Evolutionary conservation across 2,329 filamentous ascomycete species (phyloP), one percentile per base, ranked within the genome.

Genomic region (Monosporascus sp.): DNA sequence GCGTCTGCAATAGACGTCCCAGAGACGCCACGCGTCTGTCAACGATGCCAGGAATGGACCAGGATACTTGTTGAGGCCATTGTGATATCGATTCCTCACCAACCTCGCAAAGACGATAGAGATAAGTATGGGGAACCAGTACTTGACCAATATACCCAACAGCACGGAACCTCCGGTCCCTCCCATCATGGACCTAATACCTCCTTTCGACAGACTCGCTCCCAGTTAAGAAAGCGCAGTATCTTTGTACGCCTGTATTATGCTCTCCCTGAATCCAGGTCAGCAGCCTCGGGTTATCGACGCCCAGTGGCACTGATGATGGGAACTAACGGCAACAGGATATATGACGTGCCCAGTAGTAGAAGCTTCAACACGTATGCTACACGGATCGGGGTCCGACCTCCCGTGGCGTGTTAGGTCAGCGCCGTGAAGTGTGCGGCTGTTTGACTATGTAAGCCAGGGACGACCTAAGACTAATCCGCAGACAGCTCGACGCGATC

Each of bases 11-110:
- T 78, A 84, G 1, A 89, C 87, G 61, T 91, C 86, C 63, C 79
- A 78, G 57, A 91, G 82, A 20, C 89, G 78, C 88, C 89, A 93
- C 78, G 82, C 85, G 64, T 93, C 82, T 14, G 86, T 88, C 60
- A 81, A 66, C 2, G 78, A 85, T 20, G 89, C 89, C 43, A 89
- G 64, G 52, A 85, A 75, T 0, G 86, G 88, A 0, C 89, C 89
- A 0, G 89, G 89, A 60, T 89, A 90, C 63, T 79, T 84, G 69
- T 85, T 82, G 54, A 91, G 71, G 6, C 86, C 85, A 62, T 76
- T 72, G 49, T 78, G 69, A 59, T 77, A 78, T 47, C 73, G 74
- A 58, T 81, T 82, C 50, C 67, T 70, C n/a, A 71, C 62, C 11
- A 81, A 68, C 65, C 75, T 79, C 37, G 68, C 68, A 41, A 67